Evolutionary conservation across 768 basidiomycete species (phyloP), one percentile per base, ranked within the genome.

Genomic region (Pleurotus giganteus): DNA sequence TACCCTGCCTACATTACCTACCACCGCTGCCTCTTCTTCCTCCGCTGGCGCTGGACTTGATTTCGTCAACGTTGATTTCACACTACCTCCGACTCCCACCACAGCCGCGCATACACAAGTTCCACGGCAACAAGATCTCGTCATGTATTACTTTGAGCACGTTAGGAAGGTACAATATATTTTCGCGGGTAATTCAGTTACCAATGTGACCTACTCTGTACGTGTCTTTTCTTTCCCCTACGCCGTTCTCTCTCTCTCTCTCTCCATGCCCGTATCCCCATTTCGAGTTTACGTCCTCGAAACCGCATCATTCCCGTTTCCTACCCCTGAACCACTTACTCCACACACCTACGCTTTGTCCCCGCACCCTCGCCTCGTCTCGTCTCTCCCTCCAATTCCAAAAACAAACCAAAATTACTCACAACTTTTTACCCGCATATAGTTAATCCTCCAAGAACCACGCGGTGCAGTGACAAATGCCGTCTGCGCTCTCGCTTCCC

Each of bases 61-160:
- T n/a, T n/a, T n/a, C n/a, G n/a, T n/a, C n/a, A n/a, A n/a, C n/a
- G n/a, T n/a, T n/a, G n/a, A n/a, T n/a, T n/a, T n/a, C n/a, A n/a
- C n/a, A n/a, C n/a, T n/a, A n/a, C n/a, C n/a, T n/a, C n/a, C n/a
- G n/a, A n/a, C n/a, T n/a, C n/a, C n/a, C n/a, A n/a, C n/a, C n/a
- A n/a, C n/a, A n/a, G n/a, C n/a, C n/a, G n/a, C n/a, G n/a, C n/a
- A n/a, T n/a, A n/a, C n/a, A n/a, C n/a, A n/a, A n/a, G n/a, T n/a
- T n/a, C n/a, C n/a, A n/a, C n/a, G n/a, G 36, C 80, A 83, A 60
- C 75, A 79, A 53, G 80, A 84, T 32, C 79, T 84, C 58, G 80
- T 89, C 50, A 71, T 84, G 61, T 88, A 90, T 68, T 91, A 90
- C 68, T 90, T 92, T 65, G 80, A 82, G 50, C 77, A 85, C 57